Percentiles rank a stretch among this genome's conserved stretches.
Conservation (phyloP, 306 rosid species). For the Quercus variabilis region DNA sequence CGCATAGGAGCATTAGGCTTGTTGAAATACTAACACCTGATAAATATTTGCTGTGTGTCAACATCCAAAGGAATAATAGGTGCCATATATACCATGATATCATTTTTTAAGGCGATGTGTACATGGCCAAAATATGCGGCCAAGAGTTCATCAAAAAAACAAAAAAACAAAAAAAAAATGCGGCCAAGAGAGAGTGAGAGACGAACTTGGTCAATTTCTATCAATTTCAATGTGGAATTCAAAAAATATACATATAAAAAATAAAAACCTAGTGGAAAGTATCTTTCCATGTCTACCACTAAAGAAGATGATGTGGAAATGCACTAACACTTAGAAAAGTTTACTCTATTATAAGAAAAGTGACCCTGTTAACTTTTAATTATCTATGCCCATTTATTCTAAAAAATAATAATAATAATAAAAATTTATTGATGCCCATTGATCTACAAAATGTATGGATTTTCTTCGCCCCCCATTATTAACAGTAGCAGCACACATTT, state of each 20-base stretch:
- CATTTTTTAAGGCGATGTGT: too few species aligned
- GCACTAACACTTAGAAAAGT: slow-evolving; percentile 11
- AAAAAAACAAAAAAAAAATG: too few species aligned
- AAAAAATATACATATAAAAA: not conserved
- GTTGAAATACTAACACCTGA: too few species aligned
- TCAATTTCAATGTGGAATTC: slow-evolving; percentile 1
- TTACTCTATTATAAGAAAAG: not conserved
- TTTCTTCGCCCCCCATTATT: slow-evolving; percentile 13
- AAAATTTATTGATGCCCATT: not conserved
- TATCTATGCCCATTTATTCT: not conserved
- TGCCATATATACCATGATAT: too few species aligned
- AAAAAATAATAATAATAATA: too few species aligned
- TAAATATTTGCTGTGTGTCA: too few species aligned
- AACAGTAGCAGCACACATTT: not conserved
- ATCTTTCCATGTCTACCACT: slow-evolving; percentile 37
- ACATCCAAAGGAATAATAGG: too few species aligned
- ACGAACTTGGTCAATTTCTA: not conserved
- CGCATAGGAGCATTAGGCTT: too few species aligned
- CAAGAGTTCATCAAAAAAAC: not conserved
- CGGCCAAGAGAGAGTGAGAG: not conserved
- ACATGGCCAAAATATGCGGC: too few species aligned
- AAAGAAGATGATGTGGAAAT: slow-evolving; percentile 24
- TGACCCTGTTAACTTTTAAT: not conserved
- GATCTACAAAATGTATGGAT: not conserved
- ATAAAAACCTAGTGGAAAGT: not conserved